Evolutionary conservation across 2,329 filamentous ascomycete species (phyloP), one percentile per base, ranked within the genome.

Genomic region (Botrytis medusae): DNA sequence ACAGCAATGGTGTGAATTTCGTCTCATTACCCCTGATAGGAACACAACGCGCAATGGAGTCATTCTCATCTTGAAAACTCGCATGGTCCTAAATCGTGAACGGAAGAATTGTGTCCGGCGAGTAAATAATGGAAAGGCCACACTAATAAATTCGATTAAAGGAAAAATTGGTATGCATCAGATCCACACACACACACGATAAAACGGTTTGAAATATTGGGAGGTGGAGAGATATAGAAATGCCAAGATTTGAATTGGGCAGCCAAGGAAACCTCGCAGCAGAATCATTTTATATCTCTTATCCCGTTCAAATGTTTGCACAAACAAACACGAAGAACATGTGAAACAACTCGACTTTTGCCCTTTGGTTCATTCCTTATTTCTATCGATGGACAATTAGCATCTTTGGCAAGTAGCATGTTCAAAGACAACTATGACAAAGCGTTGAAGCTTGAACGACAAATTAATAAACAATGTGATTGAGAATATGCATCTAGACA

Each of bases 381-480:
- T 44, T 69, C 51, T 40, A 32, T 20, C 65, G n/a, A 69, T 42
- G 9, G 65, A 70, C 7, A 6, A 70, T 46, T 62, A 62, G 68
- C 51, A 60, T 61, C 16, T 60, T 46, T 70, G 14, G 9, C 44
- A 14, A 46, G 20, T 46, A 44, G 40, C 40, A 46, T 70, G 54
- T 37, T 70, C 54, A 61, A 34, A 46, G 44, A 61, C 25, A 65
- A 51, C 40, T 64, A 12, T 40, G 29, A 71, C 44, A 63, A 22
- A 71, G 32, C 32, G 32, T 64, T 54, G 59, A 54, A 51, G 57
- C 37, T 40, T 51, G 18, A 29, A 40, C 44, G n/a, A 29, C 59
- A 42, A 54, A 71, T 42, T 40, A 46, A 57, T n/a, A 54, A 44
- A 63, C 69, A 62, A 57, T 65, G 29, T 34, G 25, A 72, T 68